Conservation (phyloP, 208 protist species). For the Crithidia brevicula region DNA sequence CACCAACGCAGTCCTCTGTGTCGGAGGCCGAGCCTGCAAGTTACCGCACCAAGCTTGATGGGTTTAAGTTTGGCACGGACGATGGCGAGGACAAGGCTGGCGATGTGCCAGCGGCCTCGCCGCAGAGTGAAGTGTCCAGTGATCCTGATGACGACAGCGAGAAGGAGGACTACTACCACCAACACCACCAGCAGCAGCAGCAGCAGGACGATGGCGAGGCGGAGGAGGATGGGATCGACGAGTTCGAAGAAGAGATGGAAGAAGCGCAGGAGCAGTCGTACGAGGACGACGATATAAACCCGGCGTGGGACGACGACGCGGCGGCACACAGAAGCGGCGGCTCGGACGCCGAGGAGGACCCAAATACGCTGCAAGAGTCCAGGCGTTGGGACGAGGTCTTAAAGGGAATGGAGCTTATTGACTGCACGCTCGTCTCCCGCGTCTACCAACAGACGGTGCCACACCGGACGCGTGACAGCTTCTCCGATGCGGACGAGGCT, state of each 20-base stretch:
- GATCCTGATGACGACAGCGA: neutral
- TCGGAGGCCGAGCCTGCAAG: neutral
- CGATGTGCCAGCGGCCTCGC: neutral
- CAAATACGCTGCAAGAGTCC: slow-evolving; percentile 13
- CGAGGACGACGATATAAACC: neutral
- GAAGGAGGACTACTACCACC: too few relatives aligned
- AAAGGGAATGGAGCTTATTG: slow-evolving; percentile 25
- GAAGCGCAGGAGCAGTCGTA: slow-evolving; percentile 6
- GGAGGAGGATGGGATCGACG: neutral
- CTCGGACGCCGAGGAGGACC: neutral
- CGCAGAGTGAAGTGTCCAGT: neutral
- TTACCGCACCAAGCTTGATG: neutral
- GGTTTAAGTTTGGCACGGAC: neutral
- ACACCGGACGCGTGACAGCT: neutral
- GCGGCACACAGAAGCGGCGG: neutral
- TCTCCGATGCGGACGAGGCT: neutral
- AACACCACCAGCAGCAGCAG: too few relatives aligned
- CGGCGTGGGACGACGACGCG: neutral
- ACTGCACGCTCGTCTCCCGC: slow-evolving; percentile 31
- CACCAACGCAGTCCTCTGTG: neutral
- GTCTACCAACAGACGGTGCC: slow-evolving; percentile 21
- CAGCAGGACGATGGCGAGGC: neutral
- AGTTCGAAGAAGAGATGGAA: neutral
- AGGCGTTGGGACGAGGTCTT: slow-evolving; percentile 28
- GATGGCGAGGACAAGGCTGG: too few relatives aligned